These are phyloP conservation scores for Pythium rishiriense DNA, from an alignment of 352 stramenopile species.

Conservation along the genomic window DNA sequence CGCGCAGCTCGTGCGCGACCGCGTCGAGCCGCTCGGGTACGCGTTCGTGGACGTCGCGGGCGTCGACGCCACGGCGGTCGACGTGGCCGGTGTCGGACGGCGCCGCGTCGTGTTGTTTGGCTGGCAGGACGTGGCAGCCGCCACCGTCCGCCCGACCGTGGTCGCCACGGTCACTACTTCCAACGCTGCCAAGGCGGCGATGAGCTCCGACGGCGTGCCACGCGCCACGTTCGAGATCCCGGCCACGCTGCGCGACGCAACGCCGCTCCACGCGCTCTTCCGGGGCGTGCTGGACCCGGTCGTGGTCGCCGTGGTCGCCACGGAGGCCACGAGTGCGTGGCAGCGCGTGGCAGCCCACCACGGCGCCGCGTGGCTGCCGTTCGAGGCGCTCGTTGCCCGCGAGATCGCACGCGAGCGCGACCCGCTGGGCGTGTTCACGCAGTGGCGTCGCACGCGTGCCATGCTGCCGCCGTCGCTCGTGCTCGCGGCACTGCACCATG, in stretches of 20 bases:
- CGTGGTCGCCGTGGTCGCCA: slow-evolving; percentile 35
- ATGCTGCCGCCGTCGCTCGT: slow-evolving; percentile 28
- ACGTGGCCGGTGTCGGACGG: slow-evolving; percentile 4
- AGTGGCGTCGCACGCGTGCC: slow-evolving; percentile 35
- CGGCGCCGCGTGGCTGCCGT: slow-evolving; percentile 17
- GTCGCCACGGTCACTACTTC: slow-evolving; percentile 7
- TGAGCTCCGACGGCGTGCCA: neutral
- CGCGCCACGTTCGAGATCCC: slow-evolving; percentile 10
- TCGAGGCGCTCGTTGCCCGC: slow-evolving; percentile 24
- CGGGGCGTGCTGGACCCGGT: slow-evolving; percentile 34
- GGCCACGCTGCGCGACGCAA: neutral
- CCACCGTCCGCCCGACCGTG: neutral
- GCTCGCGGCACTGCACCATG: slow-evolving; percentile 25
- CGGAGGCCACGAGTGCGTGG: neutral
- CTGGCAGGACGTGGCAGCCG: neutral
- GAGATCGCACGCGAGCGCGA: slow-evolving; percentile 30
- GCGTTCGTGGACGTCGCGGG: slow-evolving; percentile 33
- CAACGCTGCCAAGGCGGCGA: no score
- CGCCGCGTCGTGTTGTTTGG: slow-evolving; percentile 28
- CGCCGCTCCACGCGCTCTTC: slow-evolving; percentile 28
- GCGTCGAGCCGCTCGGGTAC: slow-evolving; percentile 21
- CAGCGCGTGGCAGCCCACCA: neutral
- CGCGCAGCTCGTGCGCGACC: neutral
- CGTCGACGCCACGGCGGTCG: neutral
- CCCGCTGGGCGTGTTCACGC: slow-evolving; percentile 25